Conservation (phyloP, 2,329 filamentous ascomycete species). For the Eutypa lata region DNA sequence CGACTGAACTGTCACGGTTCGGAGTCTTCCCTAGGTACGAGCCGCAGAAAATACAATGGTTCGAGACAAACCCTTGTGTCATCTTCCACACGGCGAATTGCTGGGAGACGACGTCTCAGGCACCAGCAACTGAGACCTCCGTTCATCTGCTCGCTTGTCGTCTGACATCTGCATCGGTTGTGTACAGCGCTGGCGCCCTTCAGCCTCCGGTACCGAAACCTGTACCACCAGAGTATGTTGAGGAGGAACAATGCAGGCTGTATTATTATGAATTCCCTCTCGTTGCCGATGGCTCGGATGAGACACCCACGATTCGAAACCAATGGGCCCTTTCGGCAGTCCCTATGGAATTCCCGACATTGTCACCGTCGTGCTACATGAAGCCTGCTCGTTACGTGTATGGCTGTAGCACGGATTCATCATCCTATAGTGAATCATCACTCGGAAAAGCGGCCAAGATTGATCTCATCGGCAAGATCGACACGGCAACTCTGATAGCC, state of each 20-base stretch:
- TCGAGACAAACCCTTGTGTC: constrained; percentile 63
- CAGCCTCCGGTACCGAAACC: constrained; percentile 44
- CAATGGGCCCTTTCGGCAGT: constrained; percentile 65
- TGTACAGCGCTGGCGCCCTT: constrained; percentile 65
- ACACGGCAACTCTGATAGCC: constrained; percentile 50
- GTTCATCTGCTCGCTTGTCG: constrained; percentile 67
- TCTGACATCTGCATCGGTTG: constrained; percentile 60
- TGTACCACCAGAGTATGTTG: constrained; percentile 36
- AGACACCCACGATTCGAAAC: constrained; percentile 44
- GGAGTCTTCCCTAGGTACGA: constrained; percentile 63
- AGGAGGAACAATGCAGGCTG: constrained; percentile 65
- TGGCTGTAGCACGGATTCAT: constrained; percentile 59
- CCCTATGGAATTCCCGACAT: constrained; percentile 65
- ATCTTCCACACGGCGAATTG: constrained; percentile 72
- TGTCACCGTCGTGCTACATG: constrained; percentile 56
- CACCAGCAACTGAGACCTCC: constrained; percentile 27
- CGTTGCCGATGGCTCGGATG: constrained; percentile 10
- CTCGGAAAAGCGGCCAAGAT: constrained; percentile 66
- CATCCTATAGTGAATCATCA: constrained; percentile 53
- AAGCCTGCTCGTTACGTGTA: constrained; percentile 58
- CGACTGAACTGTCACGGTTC: constrained; percentile 56
- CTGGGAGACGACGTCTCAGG: constrained; percentile 53
- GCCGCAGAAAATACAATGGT: constrained; percentile 60
- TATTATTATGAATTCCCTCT: constrained; percentile 67
- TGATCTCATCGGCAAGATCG: constrained; percentile 61